Conservation (phyloP, 2,329 filamentous ascomycete species). For the Tricladium varicosporioides region DNA sequence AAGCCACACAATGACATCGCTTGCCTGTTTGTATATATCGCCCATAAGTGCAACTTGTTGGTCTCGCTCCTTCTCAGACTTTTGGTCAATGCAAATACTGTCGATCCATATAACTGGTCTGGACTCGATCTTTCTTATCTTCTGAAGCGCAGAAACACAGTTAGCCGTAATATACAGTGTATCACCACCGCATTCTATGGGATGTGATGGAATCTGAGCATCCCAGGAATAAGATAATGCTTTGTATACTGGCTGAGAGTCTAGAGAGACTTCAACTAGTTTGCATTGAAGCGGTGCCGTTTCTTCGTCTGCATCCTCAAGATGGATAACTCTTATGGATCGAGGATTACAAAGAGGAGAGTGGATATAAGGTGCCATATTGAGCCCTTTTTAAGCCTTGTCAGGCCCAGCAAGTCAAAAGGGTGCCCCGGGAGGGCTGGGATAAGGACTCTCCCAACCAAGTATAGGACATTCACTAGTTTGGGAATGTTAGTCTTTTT, state of each 20-base stretch:
- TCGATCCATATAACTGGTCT: too few species aligned
- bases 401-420: too few species aligned
- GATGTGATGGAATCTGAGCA: not conserved
- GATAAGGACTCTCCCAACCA: too few species aligned
- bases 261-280: not conserved
- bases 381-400: too few species aligned
- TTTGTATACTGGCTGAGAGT: not conserved
- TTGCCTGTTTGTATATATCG: slow-evolving; percentile 8
- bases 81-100: slow-evolving; percentile 13
- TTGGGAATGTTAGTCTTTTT: too few species aligned
- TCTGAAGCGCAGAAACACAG: slow-evolving; percentile 2
- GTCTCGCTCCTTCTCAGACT: not conserved
- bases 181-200: not conserved
- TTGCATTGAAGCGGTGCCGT: not conserved
- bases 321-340: not conserved
- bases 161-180: slow-evolving; percentile 1
- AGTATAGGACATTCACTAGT: too few species aligned
- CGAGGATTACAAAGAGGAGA: not conserved
- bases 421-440: too few species aligned
- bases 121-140: not conserved
- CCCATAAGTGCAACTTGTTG: slow-evolving; percentile 11
- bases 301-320: not conserved
- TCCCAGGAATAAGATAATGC: slow-evolving; percentile 10
- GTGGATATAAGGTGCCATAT: not conserved
- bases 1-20: slow-evolving; percentile 12